Conservation (phyloP, 169 alveolate species). For the Plasmodium blacklocki region DNA sequence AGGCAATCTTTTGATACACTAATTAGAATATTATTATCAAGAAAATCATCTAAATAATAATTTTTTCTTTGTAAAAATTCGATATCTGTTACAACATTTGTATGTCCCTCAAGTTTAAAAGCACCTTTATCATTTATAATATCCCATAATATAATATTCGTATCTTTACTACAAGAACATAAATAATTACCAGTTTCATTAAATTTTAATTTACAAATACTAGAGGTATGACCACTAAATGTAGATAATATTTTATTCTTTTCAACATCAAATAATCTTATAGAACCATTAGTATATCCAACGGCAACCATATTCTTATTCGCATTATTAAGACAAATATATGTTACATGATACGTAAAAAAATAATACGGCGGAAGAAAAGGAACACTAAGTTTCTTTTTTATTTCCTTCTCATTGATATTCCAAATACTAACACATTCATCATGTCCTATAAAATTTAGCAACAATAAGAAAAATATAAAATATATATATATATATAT, state of each 20-base stretch:
- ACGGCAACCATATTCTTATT: constrained; percentile 83
- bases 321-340: constrained; percentile 77
- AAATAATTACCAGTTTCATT: constrained; percentile 79
- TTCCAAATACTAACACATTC: constrained; percentile 73
- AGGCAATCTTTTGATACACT: constrained; percentile 90
- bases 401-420: constrained; percentile 63
- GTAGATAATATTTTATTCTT: constrained; percentile 74
- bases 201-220: constrained; percentile 78
- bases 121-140: constrained; percentile 86
- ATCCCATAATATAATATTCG: constrained; percentile 91
- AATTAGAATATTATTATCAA: constrained; percentile 70
- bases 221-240: constrained; percentile 85
- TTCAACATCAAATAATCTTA: constrained; percentile 83
- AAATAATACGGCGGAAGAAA: constrained; percentile 80
- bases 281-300: constrained; percentile 89
- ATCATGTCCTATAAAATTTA: constrained; percentile 62
- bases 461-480: background rate
- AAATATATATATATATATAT: background rate
- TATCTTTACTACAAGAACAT: constrained; percentile 90
- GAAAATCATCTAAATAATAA: constrained; percentile 37
- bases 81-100: constrained; percentile 87
- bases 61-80: constrained; percentile 65
- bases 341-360: constrained; percentile 78
- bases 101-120: constrained; percentile 87
- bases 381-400: constrained; percentile 74